Conservation (phyloP, 805 yeast genomes). For the Wickerhamomyces bovis region DNA sequence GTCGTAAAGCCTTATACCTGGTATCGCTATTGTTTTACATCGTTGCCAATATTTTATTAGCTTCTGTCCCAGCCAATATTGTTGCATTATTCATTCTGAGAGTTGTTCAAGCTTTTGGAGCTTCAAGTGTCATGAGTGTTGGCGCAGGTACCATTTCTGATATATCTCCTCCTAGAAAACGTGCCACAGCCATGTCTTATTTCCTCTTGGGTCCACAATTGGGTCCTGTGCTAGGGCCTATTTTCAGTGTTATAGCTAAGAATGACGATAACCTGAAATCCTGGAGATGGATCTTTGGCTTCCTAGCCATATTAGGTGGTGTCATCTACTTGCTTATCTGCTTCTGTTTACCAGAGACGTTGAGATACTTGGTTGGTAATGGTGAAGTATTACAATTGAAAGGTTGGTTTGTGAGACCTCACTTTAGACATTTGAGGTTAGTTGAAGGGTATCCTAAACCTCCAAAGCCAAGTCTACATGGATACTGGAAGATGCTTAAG, state of each 20-base stretch:
- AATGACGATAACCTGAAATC: slow-evolving; percentile 51
- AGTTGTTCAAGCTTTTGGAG: slow-evolving; percentile 76
- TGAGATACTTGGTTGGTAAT: slow-evolving; percentile 55
- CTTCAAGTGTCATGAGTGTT: slow-evolving; percentile 80
- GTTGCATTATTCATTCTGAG: slow-evolving; percentile 63
- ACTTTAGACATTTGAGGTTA: slow-evolving; percentile 21
- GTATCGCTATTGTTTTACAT: slow-evolving; percentile 50
- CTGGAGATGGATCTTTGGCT: slow-evolving; percentile 82
- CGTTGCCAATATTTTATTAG: slow-evolving; percentile 60
- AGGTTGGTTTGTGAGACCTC: slow-evolving; percentile 27
- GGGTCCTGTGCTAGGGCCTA: slow-evolving; percentile 85
- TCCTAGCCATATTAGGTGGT: slow-evolving; percentile 63
- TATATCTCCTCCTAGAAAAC: slow-evolving; percentile 52
- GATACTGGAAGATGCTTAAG: slow-evolving; percentile 31
- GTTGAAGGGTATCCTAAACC: slow-evolving; percentile 35
- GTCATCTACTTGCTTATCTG: slow-evolving; percentile 44
- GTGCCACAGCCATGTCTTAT: slow-evolving; percentile 80
- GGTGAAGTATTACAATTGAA: slow-evolving; percentile 29
- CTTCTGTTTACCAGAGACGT: slow-evolving; percentile 72
- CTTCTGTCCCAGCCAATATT: slow-evolving; percentile 55
- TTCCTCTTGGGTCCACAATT: slow-evolving; percentile 83
- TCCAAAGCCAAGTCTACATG: slow-evolving; percentile 36
- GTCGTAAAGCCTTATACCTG: slow-evolving; percentile 61
- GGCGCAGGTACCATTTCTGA: slow-evolving; percentile 92
- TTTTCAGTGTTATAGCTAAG: slow-evolving; percentile 66